Conservation (phyloP, 352 stramenopile genomes). For the Globisporangium spiculum region DNA sequence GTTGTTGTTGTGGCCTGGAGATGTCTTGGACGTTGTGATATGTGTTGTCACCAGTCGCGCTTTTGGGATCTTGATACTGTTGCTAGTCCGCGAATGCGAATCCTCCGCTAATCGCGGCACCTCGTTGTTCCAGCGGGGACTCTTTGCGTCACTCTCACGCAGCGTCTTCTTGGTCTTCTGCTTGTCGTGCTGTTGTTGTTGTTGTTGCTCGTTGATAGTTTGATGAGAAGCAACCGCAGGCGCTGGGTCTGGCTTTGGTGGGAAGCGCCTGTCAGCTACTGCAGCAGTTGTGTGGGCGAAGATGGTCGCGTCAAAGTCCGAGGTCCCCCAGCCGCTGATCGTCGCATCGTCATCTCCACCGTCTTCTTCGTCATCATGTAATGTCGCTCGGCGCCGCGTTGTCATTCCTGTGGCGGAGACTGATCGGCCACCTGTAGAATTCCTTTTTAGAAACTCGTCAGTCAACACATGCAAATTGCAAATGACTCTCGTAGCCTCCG, state of each 20-base stretch:
- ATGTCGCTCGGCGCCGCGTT: not conserved
- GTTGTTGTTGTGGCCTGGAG: not conserved
- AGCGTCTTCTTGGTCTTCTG: not conserved
- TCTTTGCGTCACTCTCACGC: too few relatives aligned
- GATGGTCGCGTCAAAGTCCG: slow-evolving; percentile 19
- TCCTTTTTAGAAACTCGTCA: too few relatives aligned
- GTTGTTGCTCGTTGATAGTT: not conserved
- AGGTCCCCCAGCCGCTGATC: slow-evolving; percentile 27
- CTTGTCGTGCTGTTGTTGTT: not conserved
- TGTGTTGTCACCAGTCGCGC: not conserved
- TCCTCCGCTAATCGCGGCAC: not conserved
- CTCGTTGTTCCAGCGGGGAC: too few relatives aligned
- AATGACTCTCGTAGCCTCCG: too few relatives aligned
- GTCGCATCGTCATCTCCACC: slow-evolving; percentile 11
- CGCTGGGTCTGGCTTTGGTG: not conserved
- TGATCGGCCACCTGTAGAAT: not conserved
- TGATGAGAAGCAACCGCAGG: too few relatives aligned
- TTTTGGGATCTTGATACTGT: not conserved
- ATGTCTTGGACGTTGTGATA: not conserved
- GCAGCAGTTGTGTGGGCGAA: not conserved
- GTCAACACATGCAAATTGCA: not conserved
- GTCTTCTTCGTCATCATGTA: slow-evolving; percentile 9
- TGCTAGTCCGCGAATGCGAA: not conserved
- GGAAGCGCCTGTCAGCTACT: too few relatives aligned
- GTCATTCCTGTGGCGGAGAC: not conserved